Evolutionary conservation across 352 stramenopile genomes (phyloP).

Genomic region (Phytophthora kernoviae): DNA sequence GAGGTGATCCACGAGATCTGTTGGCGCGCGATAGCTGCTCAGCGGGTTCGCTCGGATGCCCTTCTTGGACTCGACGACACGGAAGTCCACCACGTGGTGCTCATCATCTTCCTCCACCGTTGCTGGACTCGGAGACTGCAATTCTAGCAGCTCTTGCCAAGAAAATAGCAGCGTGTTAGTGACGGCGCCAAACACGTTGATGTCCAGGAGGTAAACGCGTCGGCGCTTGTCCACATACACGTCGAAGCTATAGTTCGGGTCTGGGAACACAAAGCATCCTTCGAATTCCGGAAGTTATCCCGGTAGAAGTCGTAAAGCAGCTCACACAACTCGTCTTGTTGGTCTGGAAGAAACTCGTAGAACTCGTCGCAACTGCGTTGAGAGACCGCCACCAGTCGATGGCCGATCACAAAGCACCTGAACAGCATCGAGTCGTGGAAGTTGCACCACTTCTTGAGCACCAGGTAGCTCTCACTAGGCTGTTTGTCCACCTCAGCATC

Average conservation of each 20-base stretch:
- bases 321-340: slow-evolving; percentile 75
- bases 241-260: slow-evolving; percentile 91
- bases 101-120: slow-evolving; percentile 43
- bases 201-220: slow-evolving; percentile 93
- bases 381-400: slow-evolving; percentile 86
- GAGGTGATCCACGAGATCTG: slow-evolving; percentile 83
- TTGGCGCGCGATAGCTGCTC: slow-evolving; percentile 83
- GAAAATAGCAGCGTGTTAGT: slow-evolving; percentile 95
- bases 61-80: slow-evolving; percentile 71
- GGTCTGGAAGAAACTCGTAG: slow-evolving; percentile 87
- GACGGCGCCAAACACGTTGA: slow-evolving; percentile 93
- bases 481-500: slow-evolving; percentile 17
- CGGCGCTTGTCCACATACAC: slow-evolving; percentile 95
- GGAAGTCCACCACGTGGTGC: slow-evolving; percentile 72
- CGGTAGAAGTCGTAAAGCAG: slow-evolving; percentile 73
- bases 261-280: slow-evolving; percentile 53
- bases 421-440: slow-evolving; percentile 96
- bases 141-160: slow-evolving; percentile 84
- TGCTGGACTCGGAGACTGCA: slow-evolving; percentile 17
- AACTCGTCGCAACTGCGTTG: slow-evolving; percentile 93
- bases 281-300: slow-evolving; percentile 40
- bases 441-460: slow-evolving; percentile 96
- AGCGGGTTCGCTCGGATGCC: slow-evolving; percentile 69
- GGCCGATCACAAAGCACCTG: slow-evolving; percentile 90
- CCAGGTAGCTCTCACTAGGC: slow-evolving; percentile 60